Evolutionary conservation across 148 eudicot genomes (phyloP).

Genomic region (Simmondsia chinensis): DNA sequence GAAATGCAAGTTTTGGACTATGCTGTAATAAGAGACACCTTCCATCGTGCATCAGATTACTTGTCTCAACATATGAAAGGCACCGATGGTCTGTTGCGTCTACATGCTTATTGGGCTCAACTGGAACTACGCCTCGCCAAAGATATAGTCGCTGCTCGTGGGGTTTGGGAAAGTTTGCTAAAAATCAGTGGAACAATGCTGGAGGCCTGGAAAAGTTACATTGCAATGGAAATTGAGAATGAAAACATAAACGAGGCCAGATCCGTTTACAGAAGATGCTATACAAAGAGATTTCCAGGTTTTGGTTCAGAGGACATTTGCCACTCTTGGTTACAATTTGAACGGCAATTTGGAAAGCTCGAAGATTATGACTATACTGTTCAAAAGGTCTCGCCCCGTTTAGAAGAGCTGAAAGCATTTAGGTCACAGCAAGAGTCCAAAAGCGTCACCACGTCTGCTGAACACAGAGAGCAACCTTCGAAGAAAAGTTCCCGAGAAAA

Average conservation of each 20-base stretch:
- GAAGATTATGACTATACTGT: conserved; percentile 74
- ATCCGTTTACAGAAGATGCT: conserved; percentile 80
- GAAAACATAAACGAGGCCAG: conserved; percentile 79
- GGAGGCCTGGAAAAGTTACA: conserved; percentile 81
- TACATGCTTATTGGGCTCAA: conserved; percentile 85
- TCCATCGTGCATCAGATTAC: conserved; percentile 92
- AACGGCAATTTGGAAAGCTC: conserved; percentile 76
- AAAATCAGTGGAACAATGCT: conserved; percentile 73
- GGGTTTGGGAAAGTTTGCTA: conserved; percentile 94
- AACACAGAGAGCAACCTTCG: conserved; percentile 31
- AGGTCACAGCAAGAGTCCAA: conserved; percentile 74
- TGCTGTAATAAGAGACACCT: conserved; percentile 58
- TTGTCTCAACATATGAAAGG: conserved; percentile 55
- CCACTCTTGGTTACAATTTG: conserved; percentile 85
- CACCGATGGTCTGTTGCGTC: conserved; percentile 50
- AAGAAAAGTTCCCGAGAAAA: conserved; percentile 55
- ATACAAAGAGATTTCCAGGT: conserved; percentile 68
- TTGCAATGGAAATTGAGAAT: conserved; percentile 66
- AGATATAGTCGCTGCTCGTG: conserved; percentile 80
- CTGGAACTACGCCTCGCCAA: conserved; percentile 56
- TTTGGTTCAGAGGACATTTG: conserved; percentile 96
- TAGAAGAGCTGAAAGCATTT: conserved; percentile 70
- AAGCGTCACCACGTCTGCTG: conserved; percentile 26
- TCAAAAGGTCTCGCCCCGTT: conserved; percentile 80
- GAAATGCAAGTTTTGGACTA: conserved; percentile 46